Evolutionary conservation across 768 basidiomycete species (phyloP), one percentile per base, ranked within the genome.

Genomic region (Rhodotorula paludigena): DNA sequence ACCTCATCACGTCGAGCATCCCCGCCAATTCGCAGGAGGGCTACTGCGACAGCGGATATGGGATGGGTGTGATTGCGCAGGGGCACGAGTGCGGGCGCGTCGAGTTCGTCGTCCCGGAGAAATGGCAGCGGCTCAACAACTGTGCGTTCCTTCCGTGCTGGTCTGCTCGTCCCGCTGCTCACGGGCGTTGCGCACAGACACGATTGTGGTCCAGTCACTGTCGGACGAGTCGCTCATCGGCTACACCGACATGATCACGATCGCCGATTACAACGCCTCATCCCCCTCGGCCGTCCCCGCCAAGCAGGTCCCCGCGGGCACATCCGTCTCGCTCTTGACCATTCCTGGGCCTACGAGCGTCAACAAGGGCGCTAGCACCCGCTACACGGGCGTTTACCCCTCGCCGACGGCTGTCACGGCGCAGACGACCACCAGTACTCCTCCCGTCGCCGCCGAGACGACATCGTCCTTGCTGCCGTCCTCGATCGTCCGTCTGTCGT

Each of bases 171-270:
- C 39, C 0, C 52, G 25, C 25, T 10, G 20, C 28, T 5, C 25
- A 3, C 49, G 28, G n/a, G n/a, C n/a, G n/a, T n/a, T n/a, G n/a
- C n/a, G n/a, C n/a, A n/a, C 52, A 72, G 71, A 73, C 64, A 70
- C 72, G 23, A 66, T 73, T 53, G 57, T 62, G 28, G 72, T 70
- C 15, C 64, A 66, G 21, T 70, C 68, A 18, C 66, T 70, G 23
- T 7, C 47, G n/a, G 56, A 70, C 63, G 11, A 49, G 4, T 30
- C 47, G 12, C 41, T 64, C 35, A 38, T 42, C 41, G 68, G 72
- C 38, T 73, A 70, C 66, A 73, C 72, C 33, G 72, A 73, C 60
- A 57, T 47, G 55, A 66, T 73, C 60, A 64, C 53, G 44, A 65
- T 73, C 49, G 48, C 54, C 3, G 51, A 52, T 3, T 28, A 36